These are phyloP conservation scores for Coemansia javaensis DNA, from an alignment of 192 early-diverging fungal genomes.

Conservation along the genomic window DNA sequence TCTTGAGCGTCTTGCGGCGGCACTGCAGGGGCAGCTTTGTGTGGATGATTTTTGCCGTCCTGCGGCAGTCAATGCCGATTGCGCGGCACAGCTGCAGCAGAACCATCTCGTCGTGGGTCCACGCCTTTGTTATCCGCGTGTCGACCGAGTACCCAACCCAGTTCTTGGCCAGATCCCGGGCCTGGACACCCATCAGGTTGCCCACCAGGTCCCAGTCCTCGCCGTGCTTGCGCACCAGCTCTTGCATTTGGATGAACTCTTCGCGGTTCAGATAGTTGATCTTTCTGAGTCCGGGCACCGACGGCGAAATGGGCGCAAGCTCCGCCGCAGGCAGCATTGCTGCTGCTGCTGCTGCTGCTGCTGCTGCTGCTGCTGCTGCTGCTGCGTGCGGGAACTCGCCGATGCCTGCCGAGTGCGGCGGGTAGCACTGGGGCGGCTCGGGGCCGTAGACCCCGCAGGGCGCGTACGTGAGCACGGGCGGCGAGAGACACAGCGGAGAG, in stretches of 20 bases:
- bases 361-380: no score
- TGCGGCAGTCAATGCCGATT: conserved; percentile 22
- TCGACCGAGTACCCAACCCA: conserved; percentile 28
- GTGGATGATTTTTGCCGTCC: conserved; percentile 33
- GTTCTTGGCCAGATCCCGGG: conserved; percentile 24
- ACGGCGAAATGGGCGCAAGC: no score
- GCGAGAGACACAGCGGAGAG: no score
- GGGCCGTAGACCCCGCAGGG: no score
- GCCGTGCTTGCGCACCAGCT: conserved; percentile 22
- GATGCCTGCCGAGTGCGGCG: no score
- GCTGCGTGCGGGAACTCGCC: no score
- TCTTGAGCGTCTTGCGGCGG: conserved; percentile 32
- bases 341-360: no score
- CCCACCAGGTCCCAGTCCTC: conserved; percentile 32
- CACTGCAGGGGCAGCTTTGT: conserved; percentile 44
- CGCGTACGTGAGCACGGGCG: no score
- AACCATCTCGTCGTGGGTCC: conserved; percentile 27
- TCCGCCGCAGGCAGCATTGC: no score
- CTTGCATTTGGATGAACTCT: conserved; percentile 30
- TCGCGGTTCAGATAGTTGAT: conserved; percentile 26
- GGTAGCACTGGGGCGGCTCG: no score
- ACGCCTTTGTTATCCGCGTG: conserved; percentile 20
- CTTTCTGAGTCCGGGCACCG: not conserved
- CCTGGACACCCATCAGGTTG: conserved; percentile 15
- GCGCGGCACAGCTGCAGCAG: conserved; percentile 20